Evolutionary conservation across 208 protist species (phyloP).

Genomic region (Crithidia brevicula): DNA sequence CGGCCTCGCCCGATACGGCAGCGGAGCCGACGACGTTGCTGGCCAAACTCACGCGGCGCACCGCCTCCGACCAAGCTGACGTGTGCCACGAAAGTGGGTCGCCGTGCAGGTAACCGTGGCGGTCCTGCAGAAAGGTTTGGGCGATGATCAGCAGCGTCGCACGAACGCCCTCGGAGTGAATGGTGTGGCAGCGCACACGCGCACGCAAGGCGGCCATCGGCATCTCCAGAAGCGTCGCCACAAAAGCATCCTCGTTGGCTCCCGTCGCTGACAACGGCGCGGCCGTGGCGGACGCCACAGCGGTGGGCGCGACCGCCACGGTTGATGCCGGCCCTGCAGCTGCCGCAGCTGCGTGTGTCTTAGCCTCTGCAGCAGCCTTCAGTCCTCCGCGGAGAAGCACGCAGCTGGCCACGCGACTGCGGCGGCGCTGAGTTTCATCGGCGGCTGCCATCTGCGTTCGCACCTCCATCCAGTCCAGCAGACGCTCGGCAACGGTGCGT

Average conservation of each 20-base stretch:
- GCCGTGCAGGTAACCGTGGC: constrained; percentile 17
- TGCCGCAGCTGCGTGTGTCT: not conserved
- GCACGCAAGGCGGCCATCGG: constrained; percentile 16
- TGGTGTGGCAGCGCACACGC: constrained; percentile 59
- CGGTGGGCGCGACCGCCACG: constrained; percentile 3
- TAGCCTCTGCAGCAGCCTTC: not conserved
- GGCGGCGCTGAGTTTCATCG: constrained; percentile 16
- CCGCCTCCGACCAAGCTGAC: constrained; percentile 56
- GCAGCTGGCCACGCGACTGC: constrained; percentile 26
- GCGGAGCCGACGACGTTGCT: constrained; percentile 45
- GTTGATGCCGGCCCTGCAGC: not conserved
- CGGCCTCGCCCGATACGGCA: constrained; percentile 32
- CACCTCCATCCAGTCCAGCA: constrained; percentile 31
- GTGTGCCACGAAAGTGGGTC: constrained; percentile 47
- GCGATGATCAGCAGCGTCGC: constrained; percentile 58
- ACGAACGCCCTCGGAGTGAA: constrained; percentile 56
- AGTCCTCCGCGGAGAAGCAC: constrained; percentile 28
- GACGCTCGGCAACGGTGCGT: constrained; percentile 26
- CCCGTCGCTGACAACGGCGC: not conserved
- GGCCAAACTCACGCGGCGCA: constrained; percentile 58
- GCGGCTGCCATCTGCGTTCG: not conserved
- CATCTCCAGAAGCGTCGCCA: constrained; percentile 28
- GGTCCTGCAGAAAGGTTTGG: constrained; percentile 37
- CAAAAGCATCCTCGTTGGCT: constrained; percentile 9
- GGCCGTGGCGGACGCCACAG: constrained; percentile 7